These are phyloP conservation scores for Helotiales sp. DNA, from an alignment of 2,329 filamentous ascomycete species.

Conservation along the genomic window DNA sequence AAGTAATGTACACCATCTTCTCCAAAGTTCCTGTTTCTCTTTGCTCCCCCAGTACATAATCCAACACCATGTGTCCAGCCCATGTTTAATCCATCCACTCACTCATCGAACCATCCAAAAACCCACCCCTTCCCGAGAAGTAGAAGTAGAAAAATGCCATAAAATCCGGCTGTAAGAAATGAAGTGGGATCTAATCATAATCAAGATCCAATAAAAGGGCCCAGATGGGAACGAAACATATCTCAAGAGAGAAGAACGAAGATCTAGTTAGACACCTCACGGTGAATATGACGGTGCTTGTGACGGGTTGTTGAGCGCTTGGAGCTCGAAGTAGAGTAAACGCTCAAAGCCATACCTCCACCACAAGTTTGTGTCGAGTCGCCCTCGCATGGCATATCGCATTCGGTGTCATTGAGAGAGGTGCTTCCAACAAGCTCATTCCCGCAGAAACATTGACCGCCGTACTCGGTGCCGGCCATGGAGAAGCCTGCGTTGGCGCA, in stretches of 20 bases:
- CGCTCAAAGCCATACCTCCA: conserved; percentile 46
- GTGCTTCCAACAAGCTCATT: conserved; percentile 40
- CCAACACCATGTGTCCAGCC: not conserved
- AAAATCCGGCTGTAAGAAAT: not conserved
- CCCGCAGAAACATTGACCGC: conserved; percentile 50
- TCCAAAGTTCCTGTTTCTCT: not conserved
- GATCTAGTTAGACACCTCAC: conserved; percentile 1
- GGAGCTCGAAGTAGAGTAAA: conserved; percentile 36
- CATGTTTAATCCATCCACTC: not conserved
- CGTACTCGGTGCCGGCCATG: conserved; percentile 51
- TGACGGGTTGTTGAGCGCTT: conserved; percentile 2
- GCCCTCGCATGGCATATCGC: conserved; percentile 51
- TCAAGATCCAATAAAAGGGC: conserved; percentile 1
- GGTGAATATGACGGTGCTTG: conserved; percentile 5
- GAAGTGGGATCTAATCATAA: not conserved
- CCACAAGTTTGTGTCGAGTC: conserved; percentile 51
- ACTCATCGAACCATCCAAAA: no score
- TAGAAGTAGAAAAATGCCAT: not conserved
- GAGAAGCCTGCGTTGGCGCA: conserved; percentile 46
- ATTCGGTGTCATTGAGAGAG: conserved; percentile 45
- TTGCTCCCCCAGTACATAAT: not conserved
- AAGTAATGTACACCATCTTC: not conserved
- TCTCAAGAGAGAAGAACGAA: not conserved
- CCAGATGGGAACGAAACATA: conserved; percentile 8
- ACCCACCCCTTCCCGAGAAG: not conserved